Conservation (phyloP, 2,329 filamentous ascomycete species). For the Hypocrella siamensis region DNA sequence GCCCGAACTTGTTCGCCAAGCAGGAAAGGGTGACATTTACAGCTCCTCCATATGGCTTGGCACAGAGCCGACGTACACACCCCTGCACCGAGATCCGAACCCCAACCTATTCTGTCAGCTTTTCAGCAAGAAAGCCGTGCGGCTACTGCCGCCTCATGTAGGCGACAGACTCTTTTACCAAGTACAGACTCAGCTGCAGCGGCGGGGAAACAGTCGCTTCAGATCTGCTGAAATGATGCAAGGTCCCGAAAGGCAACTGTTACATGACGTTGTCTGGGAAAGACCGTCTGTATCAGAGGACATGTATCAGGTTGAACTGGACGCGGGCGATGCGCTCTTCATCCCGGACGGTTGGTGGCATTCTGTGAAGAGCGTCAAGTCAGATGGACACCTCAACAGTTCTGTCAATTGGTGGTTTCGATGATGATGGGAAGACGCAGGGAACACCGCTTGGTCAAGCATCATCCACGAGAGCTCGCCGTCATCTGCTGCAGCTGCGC, state of each 20-base stretch:
- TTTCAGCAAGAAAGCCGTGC: slow-evolving; percentile 52
- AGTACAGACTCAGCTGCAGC: slow-evolving; percentile 26
- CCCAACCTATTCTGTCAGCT: slow-evolving; percentile 85
- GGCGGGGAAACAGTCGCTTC: slow-evolving; percentile 31
- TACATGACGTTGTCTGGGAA: slow-evolving; percentile 61
- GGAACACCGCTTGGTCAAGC: too few relatives aligned
- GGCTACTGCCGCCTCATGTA: slow-evolving; percentile 49
- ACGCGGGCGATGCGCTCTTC: slow-evolving; percentile 30
- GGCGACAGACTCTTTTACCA: slow-evolving; percentile 49
- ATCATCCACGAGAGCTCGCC: too few relatives aligned
- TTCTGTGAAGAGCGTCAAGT: slow-evolving; percentile 23
- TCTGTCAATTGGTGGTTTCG: slow-evolving; percentile 32
- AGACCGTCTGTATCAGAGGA: slow-evolving; percentile 12
- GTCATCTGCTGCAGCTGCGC: too few relatives aligned
- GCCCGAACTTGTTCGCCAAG: slow-evolving; percentile 44
- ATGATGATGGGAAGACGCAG: too few relatives aligned
- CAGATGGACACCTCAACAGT: slow-evolving; percentile 20
- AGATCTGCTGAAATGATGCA: slow-evolving; percentile 86
- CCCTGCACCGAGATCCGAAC: slow-evolving; percentile 84
- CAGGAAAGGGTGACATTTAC: slow-evolving; percentile 74
- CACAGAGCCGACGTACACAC: slow-evolving; percentile 72
- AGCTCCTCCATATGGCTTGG: slow-evolving; percentile 80
- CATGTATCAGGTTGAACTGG: slow-evolving; percentile 38
- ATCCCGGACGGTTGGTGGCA: slow-evolving; percentile 30
- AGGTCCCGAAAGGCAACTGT: slow-evolving; percentile 48